Evolutionary conservation across 2,329 filamentous ascomycete species (phyloP), one percentile per base, ranked within the genome.

Genomic region (Alternaria consortialis): DNA sequence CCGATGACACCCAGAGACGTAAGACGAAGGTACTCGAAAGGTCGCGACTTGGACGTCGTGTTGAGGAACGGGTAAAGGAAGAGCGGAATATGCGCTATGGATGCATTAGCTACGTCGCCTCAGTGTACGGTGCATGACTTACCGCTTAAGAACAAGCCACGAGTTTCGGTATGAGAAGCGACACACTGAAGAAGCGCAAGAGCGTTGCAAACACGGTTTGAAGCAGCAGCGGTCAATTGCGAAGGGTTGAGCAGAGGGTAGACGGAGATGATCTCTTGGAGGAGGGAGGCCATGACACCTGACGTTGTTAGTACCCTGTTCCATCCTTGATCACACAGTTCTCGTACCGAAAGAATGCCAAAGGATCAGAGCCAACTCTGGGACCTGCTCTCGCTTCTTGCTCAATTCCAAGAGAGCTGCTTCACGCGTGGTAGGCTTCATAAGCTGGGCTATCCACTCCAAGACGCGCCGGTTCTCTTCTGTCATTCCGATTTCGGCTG

Each of bases 1-100:
- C 95, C 95, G 68, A 99, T 98, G 31, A 99, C 95, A 55, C 95
- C 95, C 23, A 99, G 87, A 17, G 94, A 97, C 0, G 95, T 99
- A 34, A 99, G 87, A 53, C 95, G 93, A 54, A 99, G 87, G 77
- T 99, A 99, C 80, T 99, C 95, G 78, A 98, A 99, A 0, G 95
- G 95, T 54, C 95, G 89, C 32, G 94, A 97, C 81, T 99, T 99
- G 34, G 95, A 98, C 1, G 95, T 99, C 4, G 95, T 99, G 82
- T 99, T 99, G 65, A 99, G 88, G 76, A 99, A 99, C 0, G 95
- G 95, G 73, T 99, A 99, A 58, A 99, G 89, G 80, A 97, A 99
- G 52, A 99, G 88, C 7, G 95, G 95, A 60, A 99, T 98, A 75
- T 99, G 95, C 39, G 95, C 95, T 97, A 39, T 37, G 2, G 20